These are phyloP conservation scores for Lachancea waltii DNA, from an alignment of 805 yeast genomes.

Conservation along the genomic window DNA sequence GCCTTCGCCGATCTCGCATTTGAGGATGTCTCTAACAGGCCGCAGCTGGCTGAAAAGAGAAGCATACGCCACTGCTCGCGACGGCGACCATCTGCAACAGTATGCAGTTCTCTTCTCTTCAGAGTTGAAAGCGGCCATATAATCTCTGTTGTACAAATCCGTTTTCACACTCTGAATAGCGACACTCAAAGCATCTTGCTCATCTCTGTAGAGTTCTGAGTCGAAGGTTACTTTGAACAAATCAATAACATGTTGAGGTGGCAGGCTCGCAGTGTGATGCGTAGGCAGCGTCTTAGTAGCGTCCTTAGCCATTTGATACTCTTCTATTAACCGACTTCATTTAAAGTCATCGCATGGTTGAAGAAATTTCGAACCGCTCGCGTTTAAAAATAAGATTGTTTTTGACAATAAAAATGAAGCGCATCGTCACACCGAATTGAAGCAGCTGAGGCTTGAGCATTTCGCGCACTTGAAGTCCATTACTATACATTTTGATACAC, in stretches of 20 bases:
- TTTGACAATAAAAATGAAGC: no score
- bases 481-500: constrained; percentile 5
- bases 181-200: constrained; percentile 14
- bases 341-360: background rate
- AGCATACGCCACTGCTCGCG: constrained; percentile 68
- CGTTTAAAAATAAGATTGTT: no score
- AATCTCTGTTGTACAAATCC: constrained; percentile 63
- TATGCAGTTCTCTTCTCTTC: constrained; percentile 67
- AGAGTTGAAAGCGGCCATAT: constrained; percentile 58
- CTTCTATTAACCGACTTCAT: no score
- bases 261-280: constrained; percentile 19
- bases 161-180: constrained; percentile 64
- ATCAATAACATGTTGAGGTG: constrained; percentile 29
- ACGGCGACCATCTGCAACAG: constrained; percentile 80
- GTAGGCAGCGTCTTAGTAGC: constrained; percentile 18
- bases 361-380: background rate
- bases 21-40: constrained; percentile 33
- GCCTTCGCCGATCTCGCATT: background rate
- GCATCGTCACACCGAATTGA: no score
- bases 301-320: constrained; percentile 7
- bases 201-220: constrained; percentile 21
- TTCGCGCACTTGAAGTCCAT: background rate
- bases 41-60: constrained; percentile 53
- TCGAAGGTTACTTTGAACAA: constrained; percentile 26
- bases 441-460: no score